Conservation (phyloP, 768 basidiomycete species). For the Tremella fuciformis region DNA sequence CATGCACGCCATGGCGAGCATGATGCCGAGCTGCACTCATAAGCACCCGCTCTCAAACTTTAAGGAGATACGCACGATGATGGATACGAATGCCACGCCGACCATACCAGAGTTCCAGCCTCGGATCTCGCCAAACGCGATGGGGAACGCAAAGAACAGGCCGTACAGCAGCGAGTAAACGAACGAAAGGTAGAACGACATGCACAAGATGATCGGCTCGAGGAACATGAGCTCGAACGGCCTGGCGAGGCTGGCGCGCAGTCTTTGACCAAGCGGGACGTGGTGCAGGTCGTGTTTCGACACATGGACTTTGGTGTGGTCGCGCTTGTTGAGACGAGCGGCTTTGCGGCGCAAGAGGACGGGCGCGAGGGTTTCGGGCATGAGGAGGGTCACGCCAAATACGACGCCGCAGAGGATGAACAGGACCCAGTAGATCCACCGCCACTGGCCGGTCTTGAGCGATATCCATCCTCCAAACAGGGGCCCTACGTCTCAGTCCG, state of each 20-base stretch:
- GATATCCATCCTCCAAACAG: conserved; percentile 37
- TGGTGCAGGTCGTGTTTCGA: conserved; percentile 34
- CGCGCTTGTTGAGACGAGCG: conserved; percentile 39
- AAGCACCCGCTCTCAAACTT: not conserved
- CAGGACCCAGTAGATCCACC: conserved; percentile 43
- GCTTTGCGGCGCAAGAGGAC: conserved; percentile 47
- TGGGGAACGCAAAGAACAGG: conserved; percentile 39
- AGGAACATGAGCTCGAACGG: conserved; percentile 58
- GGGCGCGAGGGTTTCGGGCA: conserved; percentile 52
- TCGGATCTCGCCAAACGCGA: conserved; percentile 33
- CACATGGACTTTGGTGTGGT: conserved; percentile 37
- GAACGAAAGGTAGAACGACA: conserved; percentile 37
- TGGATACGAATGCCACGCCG: conserved; percentile 29
- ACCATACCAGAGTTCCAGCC: conserved; percentile 32
- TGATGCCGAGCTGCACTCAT: conserved; percentile 24
- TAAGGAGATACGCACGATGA: conserved; percentile 23
- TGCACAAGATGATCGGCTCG: conserved; percentile 37
- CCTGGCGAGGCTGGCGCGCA: conserved; percentile 61
- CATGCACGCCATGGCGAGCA: conserved; percentile 22
- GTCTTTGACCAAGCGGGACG: conserved; percentile 49
- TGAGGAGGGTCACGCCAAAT: conserved; percentile 30
- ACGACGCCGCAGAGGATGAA: conserved; percentile 27
- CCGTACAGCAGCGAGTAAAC: conserved; percentile 42
- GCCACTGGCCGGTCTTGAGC: conserved; percentile 27
- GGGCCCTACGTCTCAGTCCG: conserved; percentile 35